Conservation (phyloP, 2,329 filamentous ascomycete genomes). For the Colletotrichum sublineola region DNA sequence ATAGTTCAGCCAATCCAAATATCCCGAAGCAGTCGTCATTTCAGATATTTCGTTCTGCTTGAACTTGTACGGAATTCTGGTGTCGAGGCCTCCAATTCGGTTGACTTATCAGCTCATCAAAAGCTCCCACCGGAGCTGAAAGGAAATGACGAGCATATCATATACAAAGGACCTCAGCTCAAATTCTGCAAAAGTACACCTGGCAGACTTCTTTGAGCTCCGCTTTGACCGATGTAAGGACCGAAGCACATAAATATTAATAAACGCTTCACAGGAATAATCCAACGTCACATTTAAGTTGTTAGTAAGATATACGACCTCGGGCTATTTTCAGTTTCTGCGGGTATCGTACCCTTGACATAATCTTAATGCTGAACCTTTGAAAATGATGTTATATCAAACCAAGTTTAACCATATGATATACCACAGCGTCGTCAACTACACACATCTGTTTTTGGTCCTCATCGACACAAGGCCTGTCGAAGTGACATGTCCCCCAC, state of each 20-base stretch:
- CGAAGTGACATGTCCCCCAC: conserved; percentile 1
- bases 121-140: no score
- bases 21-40: not conserved
- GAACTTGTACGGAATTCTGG: no score
- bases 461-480: not conserved
- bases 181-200: not conserved
- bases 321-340: not conserved
- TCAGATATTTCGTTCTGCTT: no score
- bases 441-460: not conserved
- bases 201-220: not conserved
- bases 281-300: not conserved
- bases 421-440: not conserved
- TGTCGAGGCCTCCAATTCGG: no score
- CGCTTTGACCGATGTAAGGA: not conserved
- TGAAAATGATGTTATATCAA: not conserved
- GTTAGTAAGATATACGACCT: not conserved
- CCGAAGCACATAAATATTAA: not conserved
- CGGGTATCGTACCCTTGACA: not conserved
- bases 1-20: not conserved
- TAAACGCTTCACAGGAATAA: not conserved
- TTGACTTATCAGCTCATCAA: no score
- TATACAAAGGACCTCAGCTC: not conserved
- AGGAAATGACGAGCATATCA: no score
- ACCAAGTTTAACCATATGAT: not conserved
- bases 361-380: not conserved